Evolutionary conservation across 495 filamentous ascomycete species (phyloP).

Genomic region (Neurospora africana): DNA sequence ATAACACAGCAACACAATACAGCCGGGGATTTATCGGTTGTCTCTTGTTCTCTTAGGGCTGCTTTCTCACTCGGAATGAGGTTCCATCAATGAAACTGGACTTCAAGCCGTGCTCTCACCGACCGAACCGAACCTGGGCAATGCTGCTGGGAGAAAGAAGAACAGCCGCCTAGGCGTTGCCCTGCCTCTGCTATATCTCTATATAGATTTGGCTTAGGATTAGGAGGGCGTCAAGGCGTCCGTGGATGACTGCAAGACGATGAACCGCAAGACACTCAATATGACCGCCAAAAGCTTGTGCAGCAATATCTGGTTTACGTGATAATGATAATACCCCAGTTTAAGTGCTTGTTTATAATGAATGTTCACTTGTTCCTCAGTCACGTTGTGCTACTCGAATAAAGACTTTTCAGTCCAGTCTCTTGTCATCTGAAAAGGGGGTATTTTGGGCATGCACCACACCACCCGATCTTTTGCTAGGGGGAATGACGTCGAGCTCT

Average conservation of each 20-base stretch:
- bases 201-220: not conserved
- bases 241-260: not conserved
- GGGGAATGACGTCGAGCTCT: conserved; percentile 15
- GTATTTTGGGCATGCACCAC: not conserved
- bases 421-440: not conserved
- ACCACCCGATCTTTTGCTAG: not conserved
- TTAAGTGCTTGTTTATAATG: not conserved
- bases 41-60: conserved; percentile 37
- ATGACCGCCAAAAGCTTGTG: not conserved
- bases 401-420: not conserved
- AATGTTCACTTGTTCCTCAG: not conserved
- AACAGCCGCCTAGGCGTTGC: not conserved
- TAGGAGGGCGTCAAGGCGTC: not conserved
- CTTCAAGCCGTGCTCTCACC: conserved; percentile 21
- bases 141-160: not conserved
- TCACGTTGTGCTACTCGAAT: not conserved
- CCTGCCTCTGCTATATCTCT: not conserved
- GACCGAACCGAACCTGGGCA: not conserved
- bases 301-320: not conserved
- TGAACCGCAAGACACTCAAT: conserved; percentile 1
- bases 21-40: conserved; percentile 24
- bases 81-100: conserved; percentile 28
- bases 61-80: conserved; percentile 33
- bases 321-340: not conserved
- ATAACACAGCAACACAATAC: conserved; percentile 26